Percentiles rank a stretch among this genome's conserved stretches.
phyloP scores from a whole-genome alignment of 2,329 filamentous ascomycete genomes.

The Falciphora oryzae region DNA sequence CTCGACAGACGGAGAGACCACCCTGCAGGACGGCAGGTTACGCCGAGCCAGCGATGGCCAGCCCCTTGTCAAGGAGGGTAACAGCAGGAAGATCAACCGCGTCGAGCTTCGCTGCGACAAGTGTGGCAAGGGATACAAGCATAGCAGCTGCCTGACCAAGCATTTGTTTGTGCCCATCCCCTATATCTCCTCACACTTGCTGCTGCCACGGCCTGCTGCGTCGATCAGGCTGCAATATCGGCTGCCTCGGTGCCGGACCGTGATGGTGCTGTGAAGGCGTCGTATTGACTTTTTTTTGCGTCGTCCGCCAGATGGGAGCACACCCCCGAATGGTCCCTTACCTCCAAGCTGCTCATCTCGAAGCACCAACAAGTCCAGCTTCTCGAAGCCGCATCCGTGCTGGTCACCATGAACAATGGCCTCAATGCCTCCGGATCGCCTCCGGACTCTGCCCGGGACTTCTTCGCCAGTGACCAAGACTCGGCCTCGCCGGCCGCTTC shows the following conservation, averaged over 20 bases:
- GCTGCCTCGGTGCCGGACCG: not conserved
- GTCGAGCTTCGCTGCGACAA: conserved; percentile 92
- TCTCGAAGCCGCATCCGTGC: conserved; percentile 91
- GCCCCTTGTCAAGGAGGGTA: conserved; percentile 69
- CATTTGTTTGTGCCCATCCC: conserved; percentile 83
- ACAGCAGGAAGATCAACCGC: conserved; percentile 61
- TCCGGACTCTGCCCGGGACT: conserved; percentile 60
- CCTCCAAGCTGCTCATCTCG: conserved; percentile 95
- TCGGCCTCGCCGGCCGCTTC: conserved; percentile 78
- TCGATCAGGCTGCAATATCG: not conserved
- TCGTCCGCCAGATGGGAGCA: conserved; percentile 85
- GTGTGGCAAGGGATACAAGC: conserved; percentile 99
- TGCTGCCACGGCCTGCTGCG: not conserved
- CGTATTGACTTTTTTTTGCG: conserved; percentile 35
- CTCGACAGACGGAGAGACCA: conserved; percentile 48
- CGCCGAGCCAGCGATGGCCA: conserved; percentile 80
- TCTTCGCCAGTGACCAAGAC: conserved; percentile 72
- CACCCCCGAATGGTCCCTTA: conserved; percentile 94
- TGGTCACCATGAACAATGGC: conserved; percentile 76
- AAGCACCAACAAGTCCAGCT: conserved; percentile 99
- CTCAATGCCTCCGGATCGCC: conserved; percentile 48
- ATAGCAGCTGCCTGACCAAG: conserved; percentile 99
- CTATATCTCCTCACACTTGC: conserved; percentile 28
- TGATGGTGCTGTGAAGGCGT: not conserved
- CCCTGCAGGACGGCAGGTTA: conserved; percentile 43